A percentile compares a stretch with the other conserved stretches of the same genome.
Conservation (phyloP, 2,329 filamentous ascomycete genomes). For the Dactylellina cionopaga region DNA sequence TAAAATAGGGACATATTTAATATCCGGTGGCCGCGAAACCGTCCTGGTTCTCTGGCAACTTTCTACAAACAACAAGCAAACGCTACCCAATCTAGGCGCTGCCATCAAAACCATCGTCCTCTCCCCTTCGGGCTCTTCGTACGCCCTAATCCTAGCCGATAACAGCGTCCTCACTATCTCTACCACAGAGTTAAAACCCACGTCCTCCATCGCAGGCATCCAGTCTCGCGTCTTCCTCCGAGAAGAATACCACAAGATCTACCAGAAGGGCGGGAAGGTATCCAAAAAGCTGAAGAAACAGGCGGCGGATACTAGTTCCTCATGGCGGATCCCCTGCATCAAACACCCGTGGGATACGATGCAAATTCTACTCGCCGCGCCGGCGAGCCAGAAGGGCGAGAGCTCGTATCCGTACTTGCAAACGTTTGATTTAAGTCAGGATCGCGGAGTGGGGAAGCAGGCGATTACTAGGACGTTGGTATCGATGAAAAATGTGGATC, state of each 20-base stretch:
- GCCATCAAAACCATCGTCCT: slow-evolving; percentile 85
- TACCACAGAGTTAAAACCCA: slow-evolving; percentile 86
- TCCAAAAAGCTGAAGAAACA: slow-evolving; percentile 24
- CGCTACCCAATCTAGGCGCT: slow-evolving; percentile 87
- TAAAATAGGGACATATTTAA: slow-evolving; percentile 81
- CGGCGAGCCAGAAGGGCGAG: slow-evolving; percentile 68
- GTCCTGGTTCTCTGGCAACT: slow-evolving; percentile 93
- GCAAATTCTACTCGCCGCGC: slow-evolving; percentile 74
- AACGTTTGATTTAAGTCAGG: slow-evolving; percentile 82
- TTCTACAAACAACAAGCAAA: slow-evolving; percentile 82
- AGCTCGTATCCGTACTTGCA: slow-evolving; percentile 71
- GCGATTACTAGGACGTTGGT: slow-evolving; percentile 87
- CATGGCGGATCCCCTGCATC: slow-evolving; percentile 67
- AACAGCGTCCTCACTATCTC: slow-evolving; percentile 92
- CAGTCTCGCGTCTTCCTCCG: slow-evolving; percentile 70
- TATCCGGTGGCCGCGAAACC: slow-evolving; percentile 91
- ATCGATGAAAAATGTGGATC: slow-evolving; percentile 80
- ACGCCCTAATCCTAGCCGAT: slow-evolving; percentile 85
- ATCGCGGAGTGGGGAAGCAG: slow-evolving; percentile 83
- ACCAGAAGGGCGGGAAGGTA: slow-evolving; percentile 56
- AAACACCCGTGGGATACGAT: slow-evolving; percentile 72
- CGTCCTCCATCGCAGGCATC: slow-evolving; percentile 82
- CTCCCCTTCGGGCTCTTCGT: slow-evolving; percentile 80
- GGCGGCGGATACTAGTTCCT: slow-evolving; percentile 49
- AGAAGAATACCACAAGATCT: slow-evolving; percentile 64